Evolutionary conservation across 345 rosid genomes (phyloP).

Genomic region (Populus pruinosa): DNA sequence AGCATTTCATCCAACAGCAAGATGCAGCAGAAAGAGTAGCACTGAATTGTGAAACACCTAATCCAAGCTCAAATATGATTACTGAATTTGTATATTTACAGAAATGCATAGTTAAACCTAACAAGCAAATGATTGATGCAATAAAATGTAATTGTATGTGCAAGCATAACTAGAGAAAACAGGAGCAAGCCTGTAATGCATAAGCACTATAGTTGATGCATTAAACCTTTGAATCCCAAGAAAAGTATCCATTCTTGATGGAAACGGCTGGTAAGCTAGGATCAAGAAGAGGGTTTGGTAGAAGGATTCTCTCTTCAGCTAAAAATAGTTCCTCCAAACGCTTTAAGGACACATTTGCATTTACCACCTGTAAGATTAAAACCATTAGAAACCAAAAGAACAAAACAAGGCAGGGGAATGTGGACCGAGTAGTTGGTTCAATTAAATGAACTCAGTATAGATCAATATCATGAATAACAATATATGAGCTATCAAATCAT

Average conservation of each 20-base stretch:
- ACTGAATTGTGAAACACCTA: too few relatives aligned
- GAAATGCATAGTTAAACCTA: too few relatives aligned
- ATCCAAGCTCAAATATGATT: too few relatives aligned
- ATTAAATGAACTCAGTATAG: too few relatives aligned
- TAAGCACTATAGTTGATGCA: not conserved
- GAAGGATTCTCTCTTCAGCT: conserved; percentile 88
- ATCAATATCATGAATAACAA: too few relatives aligned
- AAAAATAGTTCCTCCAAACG: conserved; percentile 90
- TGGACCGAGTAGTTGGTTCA: too few relatives aligned
- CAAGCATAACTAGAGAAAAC: not conserved
- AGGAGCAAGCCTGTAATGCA: not conserved
- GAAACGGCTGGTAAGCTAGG: conserved; percentile 70
- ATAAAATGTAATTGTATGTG: not conserved
- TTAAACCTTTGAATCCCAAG: conserved; percentile 92
- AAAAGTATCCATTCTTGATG: conserved; percentile 78
- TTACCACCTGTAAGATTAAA: conserved; percentile 56
- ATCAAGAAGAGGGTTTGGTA: conserved; percentile 85
- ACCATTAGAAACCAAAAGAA: conserved; percentile 20
- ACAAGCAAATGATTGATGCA: not conserved
- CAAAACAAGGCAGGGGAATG: not conserved
- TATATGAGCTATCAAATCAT: too few relatives aligned
- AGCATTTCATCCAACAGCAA: too few relatives aligned
- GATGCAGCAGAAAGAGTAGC: too few relatives aligned
- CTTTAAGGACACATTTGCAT: conserved; percentile 90
- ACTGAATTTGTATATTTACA: too few relatives aligned